Percentiles rank a stretch among this genome's conserved stretches.
Evolutionary conservation across 768 basidiomycete species (phyloP).

Genomic region (Agrocybe pediades): DNA sequence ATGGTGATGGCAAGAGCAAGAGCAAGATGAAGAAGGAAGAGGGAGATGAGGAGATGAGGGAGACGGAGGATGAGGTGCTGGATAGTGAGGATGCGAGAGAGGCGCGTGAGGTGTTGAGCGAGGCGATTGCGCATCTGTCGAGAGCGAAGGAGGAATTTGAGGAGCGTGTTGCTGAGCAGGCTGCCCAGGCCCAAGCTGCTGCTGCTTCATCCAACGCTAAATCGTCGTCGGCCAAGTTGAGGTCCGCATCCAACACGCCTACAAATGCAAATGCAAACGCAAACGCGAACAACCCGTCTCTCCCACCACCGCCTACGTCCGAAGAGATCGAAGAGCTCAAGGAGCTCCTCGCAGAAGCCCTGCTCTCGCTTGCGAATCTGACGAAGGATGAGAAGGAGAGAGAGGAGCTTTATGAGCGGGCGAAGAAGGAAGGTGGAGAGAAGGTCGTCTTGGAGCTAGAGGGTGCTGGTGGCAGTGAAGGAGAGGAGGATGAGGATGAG

Average conservation of each 20-base stretch:
- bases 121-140: constrained; percentile 46
- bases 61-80: constrained; percentile 29
- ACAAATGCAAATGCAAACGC: background rate
- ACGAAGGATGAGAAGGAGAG: constrained; percentile 47
- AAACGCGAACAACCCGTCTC: background rate
- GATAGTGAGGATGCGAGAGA: constrained; percentile 53
- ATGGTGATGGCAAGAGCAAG: constrained; percentile 30
- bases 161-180: constrained; percentile 11
- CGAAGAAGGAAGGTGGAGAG: constrained; percentile 41
- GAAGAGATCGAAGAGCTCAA: constrained; percentile 28
- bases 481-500: constrained; percentile 2
- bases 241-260: background rate
- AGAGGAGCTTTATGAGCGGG: constrained; percentile 54
- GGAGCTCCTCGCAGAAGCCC: constrained; percentile 51
- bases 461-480: too few species aligned
- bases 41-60: constrained; percentile 2
- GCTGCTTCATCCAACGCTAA: constrained; percentile 2
- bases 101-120: constrained; percentile 50
- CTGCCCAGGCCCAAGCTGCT: constrained; percentile 9
- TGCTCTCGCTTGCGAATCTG: constrained; percentile 61
- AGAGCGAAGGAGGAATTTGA: constrained; percentile 32
- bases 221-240: constrained; percentile 12
- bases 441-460: constrained; percentile 6
- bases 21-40: constrained; percentile 53
- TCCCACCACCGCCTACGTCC: background rate